Evolutionary conservation across 371 early-diverging fungal genomes (phyloP).

Genomic region (Massospora cicadina): DNA sequence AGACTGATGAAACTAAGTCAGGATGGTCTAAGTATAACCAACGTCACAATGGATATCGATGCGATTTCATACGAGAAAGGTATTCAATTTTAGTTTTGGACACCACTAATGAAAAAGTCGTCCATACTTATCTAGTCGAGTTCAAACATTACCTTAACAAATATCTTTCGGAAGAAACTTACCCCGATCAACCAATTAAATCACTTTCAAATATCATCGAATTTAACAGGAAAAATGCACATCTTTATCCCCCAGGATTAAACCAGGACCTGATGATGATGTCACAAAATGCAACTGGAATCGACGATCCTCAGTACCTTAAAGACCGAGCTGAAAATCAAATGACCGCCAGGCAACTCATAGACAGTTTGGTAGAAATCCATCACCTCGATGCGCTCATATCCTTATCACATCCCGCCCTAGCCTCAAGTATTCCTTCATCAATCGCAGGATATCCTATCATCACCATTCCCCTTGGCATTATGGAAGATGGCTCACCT

Average conservation of each 20-base stretch:
- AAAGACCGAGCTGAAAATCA: neutral
- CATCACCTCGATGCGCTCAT: neutral
- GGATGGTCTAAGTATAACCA: neutral
- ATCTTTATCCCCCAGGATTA: neutral
- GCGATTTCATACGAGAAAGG: neutral
- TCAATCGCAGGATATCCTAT: constrained; percentile 5
- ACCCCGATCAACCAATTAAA: neutral
- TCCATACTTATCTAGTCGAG: neutral
- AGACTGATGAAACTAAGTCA: neutral
- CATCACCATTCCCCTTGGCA: neutral
- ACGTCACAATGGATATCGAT: neutral
- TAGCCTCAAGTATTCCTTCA: neutral
- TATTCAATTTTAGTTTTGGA: neutral
- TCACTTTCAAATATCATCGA: neutral
- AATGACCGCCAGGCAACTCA: neutral
- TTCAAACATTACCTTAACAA: neutral
- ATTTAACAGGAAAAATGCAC: neutral
- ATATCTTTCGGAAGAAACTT: neutral
- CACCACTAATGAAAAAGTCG: neutral
- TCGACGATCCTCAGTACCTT: neutral
- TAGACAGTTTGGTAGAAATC: neutral
- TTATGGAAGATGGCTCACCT: neutral
- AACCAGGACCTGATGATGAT: neutral
- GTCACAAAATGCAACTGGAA: neutral
- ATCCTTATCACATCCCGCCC: neutral